Evolutionary conservation across 2,329 filamentous ascomycete species (phyloP), one percentile per base, ranked within the genome.

Genomic region (Ophiosphaerella narmari): DNA sequence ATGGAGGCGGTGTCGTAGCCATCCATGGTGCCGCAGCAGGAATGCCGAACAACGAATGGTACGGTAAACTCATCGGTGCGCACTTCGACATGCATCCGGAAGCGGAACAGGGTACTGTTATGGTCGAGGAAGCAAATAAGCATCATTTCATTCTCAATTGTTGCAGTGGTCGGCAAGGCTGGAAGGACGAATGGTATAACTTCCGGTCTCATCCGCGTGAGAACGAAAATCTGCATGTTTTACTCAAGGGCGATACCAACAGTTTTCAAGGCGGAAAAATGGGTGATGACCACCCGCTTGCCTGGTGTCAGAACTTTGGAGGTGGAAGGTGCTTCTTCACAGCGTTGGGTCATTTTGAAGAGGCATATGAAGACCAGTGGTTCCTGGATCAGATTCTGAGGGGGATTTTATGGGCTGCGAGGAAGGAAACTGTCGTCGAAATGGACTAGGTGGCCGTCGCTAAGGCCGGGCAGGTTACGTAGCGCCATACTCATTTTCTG

Each of bases 121-220:
- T 63, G 2, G 33, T 57, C 1, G 55, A 61, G n/a, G 35, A 45
- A 0, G 32, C n/a, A 4, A 34, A 39, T 2, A 14, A 48, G 5
- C 18, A 35, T 14, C 56, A 59, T 33, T 47, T 45, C 13, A 54
- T 63, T 12, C 12, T 55, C n/a, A 41, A 18, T 16, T 21, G 36
- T 23, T 41, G 40, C 24, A 45, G 43, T 6, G 46, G 47, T 1
- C 35, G 53, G 9, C 33, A 55, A 6, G 43, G 29, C 9, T 63
- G 63, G 62, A 58, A 48, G 48, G 65, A 68, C 16, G 65, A 68
- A 43, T 68, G 63, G 64, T 68, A 68, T 43, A 66, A 67, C 29
- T 68, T 67, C 43, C 50, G 42, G 2, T 56, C 55, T 7, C 62
- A 68, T 43, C 65, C 63, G 3, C 33, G 61, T 13, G 36, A 56